Evolutionary conservation across 177 flowering plant species (phyloP), one percentile per base, ranked within the genome.

Genomic region (Vitis hybrid): DNA sequence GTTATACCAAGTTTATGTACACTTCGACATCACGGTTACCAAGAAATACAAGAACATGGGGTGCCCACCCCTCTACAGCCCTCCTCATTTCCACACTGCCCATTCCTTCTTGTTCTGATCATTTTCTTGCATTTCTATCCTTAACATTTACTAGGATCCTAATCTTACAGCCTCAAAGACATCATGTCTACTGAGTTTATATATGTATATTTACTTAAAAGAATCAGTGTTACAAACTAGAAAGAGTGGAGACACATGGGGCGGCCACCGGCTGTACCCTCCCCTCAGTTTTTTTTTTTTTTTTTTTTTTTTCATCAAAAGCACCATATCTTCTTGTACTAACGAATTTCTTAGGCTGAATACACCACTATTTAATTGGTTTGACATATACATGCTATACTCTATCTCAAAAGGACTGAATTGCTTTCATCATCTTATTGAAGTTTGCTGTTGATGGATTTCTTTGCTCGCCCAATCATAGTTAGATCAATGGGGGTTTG

Each of bases 31-130:
- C 76, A 75, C 73, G 50, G 57, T 66, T 67, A 65, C 61, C 77
- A 50, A 72, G 67, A 63, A 60, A 70, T 30, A 63, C 58, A 76
- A 67, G 56, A 74, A 79, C 79, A 79, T 75, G 82, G 82, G 78
- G 68, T 68, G 69, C 73, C 58, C 60, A 56, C 66, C 63, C 48
- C 72, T 8, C 74, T 50, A 64, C 53, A 58, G 54, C n/a, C 32
- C 56, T 58, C 46, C 70, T 64, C 30, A 27, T 24, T 60, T 61
- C 55, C 68, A 49, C 63, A 48, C 51, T 21, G 59, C 82, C 79
- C 82, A 79, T 73, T 56, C 74, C 82, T 62, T 55, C 71, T 32
- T 71, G 76, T 72, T 72, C 52, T 41, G 51, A 35, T 41, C 8
- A 49, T 62, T 61, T 14, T 61, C 64, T 13, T 35, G 17, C 64